Percentiles rank a stretch among this genome's conserved stretches.
These are phyloP conservation scores for Malassezia pachydermatis DNA, from an alignment of 1,284 basidiomycete genomes.

Conservation along the genomic window DNA sequence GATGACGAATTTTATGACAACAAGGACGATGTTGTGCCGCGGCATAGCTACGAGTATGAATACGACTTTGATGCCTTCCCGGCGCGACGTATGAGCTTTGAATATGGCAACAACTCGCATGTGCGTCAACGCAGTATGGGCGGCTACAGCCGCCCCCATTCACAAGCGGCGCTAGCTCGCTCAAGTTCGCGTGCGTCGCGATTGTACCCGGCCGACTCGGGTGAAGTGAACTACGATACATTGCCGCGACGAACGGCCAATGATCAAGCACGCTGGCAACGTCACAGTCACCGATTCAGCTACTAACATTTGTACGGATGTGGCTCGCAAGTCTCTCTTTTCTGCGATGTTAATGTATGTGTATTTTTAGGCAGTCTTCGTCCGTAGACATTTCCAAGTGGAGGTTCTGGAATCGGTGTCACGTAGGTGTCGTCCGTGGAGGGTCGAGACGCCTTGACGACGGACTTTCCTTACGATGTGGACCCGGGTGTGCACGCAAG, in stretches of 20 bases:
- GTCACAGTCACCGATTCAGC: not conserved
- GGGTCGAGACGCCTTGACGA: too few relatives aligned
- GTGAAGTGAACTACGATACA: not conserved
- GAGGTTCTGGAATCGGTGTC: too few relatives aligned
- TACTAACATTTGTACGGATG: not conserved
- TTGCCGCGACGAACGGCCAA: not conserved
- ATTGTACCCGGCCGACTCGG: constrained; percentile 2
- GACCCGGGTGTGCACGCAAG: too few relatives aligned
- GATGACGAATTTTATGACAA: not conserved
- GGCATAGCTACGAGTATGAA: constrained; percentile 7
- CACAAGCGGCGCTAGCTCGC: not conserved
- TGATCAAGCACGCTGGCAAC: constrained; percentile 2
- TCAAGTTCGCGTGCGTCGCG: not conserved
- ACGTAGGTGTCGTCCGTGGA: too few relatives aligned
- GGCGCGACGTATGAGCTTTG: not conserved
- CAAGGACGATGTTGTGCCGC: not conserved
- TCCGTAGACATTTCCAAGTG: too few relatives aligned
- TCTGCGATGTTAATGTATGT: too few relatives aligned
- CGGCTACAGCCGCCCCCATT: not conserved
- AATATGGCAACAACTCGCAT: constrained; percentile 1
- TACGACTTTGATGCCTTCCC: constrained; percentile 11
- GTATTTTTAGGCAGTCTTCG: too few relatives aligned
- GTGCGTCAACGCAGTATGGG: constrained; percentile 10
- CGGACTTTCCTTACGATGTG: too few relatives aligned
- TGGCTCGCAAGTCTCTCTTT: not conserved